A percentile compares a stretch with the other conserved stretches of the same genome.
Evolutionary conservation across 169 alveolate genomes (phyloP).

Genomic region (Eimeria maxima): DNA sequence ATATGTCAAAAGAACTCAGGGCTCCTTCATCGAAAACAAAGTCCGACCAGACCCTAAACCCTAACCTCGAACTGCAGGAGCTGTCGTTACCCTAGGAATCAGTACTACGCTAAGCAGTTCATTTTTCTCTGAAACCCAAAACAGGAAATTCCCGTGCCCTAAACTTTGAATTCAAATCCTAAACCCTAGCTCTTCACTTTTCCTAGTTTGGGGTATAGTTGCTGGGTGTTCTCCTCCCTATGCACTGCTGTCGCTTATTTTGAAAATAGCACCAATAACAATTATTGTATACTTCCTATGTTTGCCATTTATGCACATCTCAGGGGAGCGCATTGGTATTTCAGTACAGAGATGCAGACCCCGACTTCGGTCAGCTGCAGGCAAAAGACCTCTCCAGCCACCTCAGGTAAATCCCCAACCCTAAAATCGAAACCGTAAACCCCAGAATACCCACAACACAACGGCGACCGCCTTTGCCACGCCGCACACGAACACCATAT

Average conservation of each 20-base stretch:
- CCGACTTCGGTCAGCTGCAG: slow-evolving; percentile 92
- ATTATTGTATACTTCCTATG: neutral
- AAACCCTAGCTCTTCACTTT: too few species aligned
- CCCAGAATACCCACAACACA: neutral
- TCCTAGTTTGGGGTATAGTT: neutral
- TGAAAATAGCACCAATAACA: too few species aligned
- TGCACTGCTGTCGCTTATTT: neutral
- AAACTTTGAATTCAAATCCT: too few species aligned
- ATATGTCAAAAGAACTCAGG: slow-evolving; percentile 91
- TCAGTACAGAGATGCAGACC: slow-evolving; percentile 93
- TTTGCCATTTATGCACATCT: neutral
- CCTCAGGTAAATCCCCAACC: slow-evolving; percentile 72
- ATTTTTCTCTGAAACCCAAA: too few species aligned
- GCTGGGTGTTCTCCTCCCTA: neutral
- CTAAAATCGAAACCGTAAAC: slow-evolving; percentile 17
- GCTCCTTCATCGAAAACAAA: slow-evolving; percentile 92
- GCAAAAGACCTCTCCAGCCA: slow-evolving; percentile 90
- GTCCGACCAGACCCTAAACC: neutral
- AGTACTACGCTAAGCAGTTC: too few species aligned
- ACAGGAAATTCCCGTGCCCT: too few species aligned
- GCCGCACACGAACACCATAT: too few species aligned
- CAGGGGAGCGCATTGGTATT: slow-evolving; percentile 90
- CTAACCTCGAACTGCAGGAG: too few species aligned
- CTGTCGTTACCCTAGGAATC: neutral
- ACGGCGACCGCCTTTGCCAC: neutral